A percentile compares a stretch with the other conserved stretches of the same genome.
Conservation (phyloP, 75 land plant genomes). For the Larix kaempferi region DNA sequence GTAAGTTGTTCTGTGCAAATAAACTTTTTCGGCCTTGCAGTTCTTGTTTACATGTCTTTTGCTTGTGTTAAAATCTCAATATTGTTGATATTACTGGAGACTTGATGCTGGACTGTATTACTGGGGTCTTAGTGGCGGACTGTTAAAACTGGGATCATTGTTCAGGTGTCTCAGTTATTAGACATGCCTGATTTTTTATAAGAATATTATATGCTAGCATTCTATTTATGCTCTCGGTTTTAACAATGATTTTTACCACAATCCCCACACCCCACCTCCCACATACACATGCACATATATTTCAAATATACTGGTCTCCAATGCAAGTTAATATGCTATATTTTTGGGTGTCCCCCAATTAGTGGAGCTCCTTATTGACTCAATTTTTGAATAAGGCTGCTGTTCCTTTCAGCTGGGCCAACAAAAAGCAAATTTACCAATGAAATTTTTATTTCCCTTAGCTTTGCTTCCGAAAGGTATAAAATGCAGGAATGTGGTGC, state of each 20-base stretch:
- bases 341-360: not conserved
- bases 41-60: not conserved
- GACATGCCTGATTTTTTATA: not conserved
- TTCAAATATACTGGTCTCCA: not conserved
- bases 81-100: not conserved
- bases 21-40: no score
- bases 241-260: not conserved
- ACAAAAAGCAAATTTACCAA: no score
- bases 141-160: not conserved
- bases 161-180: not conserved
- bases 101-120: not conserved
- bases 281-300: no score
- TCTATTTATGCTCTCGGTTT: not conserved
- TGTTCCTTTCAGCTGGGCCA: no score
- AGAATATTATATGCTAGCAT: not conserved
- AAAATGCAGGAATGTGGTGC: no score
- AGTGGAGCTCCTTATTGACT: not conserved
- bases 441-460: no score
- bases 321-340: not conserved
- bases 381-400: no score
- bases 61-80: not conserved
- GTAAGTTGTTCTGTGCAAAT: not conserved
- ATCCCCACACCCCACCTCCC: no score
- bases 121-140: not conserved
- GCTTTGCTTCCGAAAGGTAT: no score